A percentile compares a stretch with the other conserved stretches of the same genome.
These are phyloP conservation scores for Kluyveromyces siamensis DNA, from an alignment of 805 yeast species.

Conservation along the genomic window DNA sequence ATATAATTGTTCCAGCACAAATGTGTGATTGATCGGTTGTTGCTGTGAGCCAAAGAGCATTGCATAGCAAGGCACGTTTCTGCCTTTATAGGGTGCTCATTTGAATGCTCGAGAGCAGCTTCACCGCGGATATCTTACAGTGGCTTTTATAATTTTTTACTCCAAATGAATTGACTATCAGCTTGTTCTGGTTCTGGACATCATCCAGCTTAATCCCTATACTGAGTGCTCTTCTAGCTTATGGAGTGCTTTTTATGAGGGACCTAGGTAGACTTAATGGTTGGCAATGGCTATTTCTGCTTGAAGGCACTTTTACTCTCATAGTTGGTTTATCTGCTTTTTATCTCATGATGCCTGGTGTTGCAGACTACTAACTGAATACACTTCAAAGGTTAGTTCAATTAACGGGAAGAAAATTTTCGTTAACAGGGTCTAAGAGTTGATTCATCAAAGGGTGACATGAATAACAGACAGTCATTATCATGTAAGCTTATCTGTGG, in stretches of 20 bases:
- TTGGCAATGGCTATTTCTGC: slow-evolving; percentile 61
- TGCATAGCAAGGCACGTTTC: slow-evolving; percentile 35
- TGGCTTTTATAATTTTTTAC: slow-evolving; percentile 67
- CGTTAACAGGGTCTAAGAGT: slow-evolving; percentile 54
- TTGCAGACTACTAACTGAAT: slow-evolving; percentile 41
- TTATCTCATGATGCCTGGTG: slow-evolving; percentile 48
- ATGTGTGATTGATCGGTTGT: slow-evolving; percentile 51
- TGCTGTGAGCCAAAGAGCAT: slow-evolving; percentile 41
- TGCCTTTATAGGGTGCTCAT: slow-evolving; percentile 40
- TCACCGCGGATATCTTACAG: slow-evolving; percentile 52
- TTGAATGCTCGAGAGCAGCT: slow-evolving; percentile 57
- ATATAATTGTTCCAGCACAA: slow-evolving; percentile 50
- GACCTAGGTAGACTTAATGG: slow-evolving; percentile 40
- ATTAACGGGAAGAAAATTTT: slow-evolving; percentile 48
- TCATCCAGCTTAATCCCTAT: slow-evolving; percentile 42
- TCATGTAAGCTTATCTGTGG: slow-evolving; percentile 30
- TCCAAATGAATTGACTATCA: slow-evolving; percentile 44
- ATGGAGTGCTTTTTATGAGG: slow-evolving; percentile 45
- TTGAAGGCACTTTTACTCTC: slow-evolving; percentile 55
- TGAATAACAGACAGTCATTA: slow-evolving; percentile 52
- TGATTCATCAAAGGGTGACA: slow-evolving; percentile 61
- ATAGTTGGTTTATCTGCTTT: slow-evolving; percentile 40
- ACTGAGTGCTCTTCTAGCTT: slow-evolving; percentile 40
- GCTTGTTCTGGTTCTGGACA: slow-evolving; percentile 55
- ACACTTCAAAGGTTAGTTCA: slow-evolving; percentile 45